A percentile compares a stretch with the other conserved stretches of the same genome.
Conservation (phyloP, 2,329 filamentous ascomycete genomes). For the Aureobasidium mangrovei region DNA sequence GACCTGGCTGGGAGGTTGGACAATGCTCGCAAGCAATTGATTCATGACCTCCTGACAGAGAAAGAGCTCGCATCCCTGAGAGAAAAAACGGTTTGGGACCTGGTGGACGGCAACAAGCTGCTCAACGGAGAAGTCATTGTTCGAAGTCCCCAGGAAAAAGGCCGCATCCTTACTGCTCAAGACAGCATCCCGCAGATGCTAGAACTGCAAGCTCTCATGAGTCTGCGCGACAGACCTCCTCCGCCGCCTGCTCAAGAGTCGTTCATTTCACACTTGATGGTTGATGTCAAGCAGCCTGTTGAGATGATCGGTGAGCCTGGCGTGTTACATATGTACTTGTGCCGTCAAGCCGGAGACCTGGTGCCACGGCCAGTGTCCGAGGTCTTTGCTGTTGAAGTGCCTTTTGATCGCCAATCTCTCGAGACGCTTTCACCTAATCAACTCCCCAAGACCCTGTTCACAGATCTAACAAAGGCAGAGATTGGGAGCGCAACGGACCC, state of each 20-base stretch:
- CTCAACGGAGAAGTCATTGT: conserved; percentile 92
- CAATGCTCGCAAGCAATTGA: conserved; percentile 74
- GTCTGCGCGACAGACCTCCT: conserved; percentile 76
- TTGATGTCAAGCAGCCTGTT: conserved; percentile 76
- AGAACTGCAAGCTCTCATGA: conserved; percentile 91
- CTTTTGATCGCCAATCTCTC: conserved; percentile 58
- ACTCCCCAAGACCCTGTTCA: conserved; percentile 76
- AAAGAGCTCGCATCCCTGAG: conserved; percentile 74
- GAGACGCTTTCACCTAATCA: conserved; percentile 54
- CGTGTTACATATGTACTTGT: conserved; percentile 69
- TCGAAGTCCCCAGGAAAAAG: conserved; percentile 72
- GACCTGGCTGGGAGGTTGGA: conserved; percentile 75
- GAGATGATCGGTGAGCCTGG: conserved; percentile 68
- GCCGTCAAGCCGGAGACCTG: conserved; percentile 58
- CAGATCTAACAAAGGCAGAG: conserved; percentile 73
- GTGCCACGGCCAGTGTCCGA: conserved; percentile 66
- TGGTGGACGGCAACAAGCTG: conserved; percentile 89
- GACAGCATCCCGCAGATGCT: conserved; percentile 90
- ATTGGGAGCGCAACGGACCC: conserved; percentile 54
- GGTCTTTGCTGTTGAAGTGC: conserved; percentile 69
- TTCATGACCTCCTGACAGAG: conserved; percentile 86
- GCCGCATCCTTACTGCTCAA: conserved; percentile 79
- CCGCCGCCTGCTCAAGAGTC: conserved; percentile 57
- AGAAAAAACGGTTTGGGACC: conserved; percentile 89
- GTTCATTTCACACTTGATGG: conserved; percentile 69